Conservation (phyloP, 345 rosid genomes). For the Salix caprea region DNA sequence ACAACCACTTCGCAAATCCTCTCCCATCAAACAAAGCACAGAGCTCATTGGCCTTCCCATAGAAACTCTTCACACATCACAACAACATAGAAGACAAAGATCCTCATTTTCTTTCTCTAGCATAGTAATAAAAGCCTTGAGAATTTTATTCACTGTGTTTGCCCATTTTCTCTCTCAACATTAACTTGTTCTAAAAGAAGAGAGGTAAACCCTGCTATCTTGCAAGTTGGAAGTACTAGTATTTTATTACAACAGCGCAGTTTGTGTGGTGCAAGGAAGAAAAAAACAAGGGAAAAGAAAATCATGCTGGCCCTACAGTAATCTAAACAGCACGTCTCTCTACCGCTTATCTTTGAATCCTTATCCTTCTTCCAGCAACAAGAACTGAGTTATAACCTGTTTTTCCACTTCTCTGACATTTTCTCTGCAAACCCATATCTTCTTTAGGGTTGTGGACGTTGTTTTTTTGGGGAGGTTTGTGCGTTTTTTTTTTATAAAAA, state of each 20-base stretch:
- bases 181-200: no score
- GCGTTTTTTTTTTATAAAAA: neutral
- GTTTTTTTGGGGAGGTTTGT: constrained; percentile 5
- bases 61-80: neutral
- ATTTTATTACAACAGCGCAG: neutral
- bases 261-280: no score
- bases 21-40: no score
- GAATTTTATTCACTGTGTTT: neutral
- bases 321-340: constrained; percentile 37
- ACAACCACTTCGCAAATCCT: no score
- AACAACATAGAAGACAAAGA: neutral
- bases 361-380: constrained; percentile 32
- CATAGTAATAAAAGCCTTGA: neutral
- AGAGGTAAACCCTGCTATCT: neutral
- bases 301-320: constrained; percentile 42
- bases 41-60: no score
- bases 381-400: neutral
- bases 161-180: neutral
- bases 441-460: neutral
- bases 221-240: neutral
- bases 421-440: neutral
- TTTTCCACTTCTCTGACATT: neutral
- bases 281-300: neutral
- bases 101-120: neutral
- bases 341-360: constrained; percentile 51